Conservation (phyloP, 257 asterid species). For the Gentiana macrophylla region DNA sequence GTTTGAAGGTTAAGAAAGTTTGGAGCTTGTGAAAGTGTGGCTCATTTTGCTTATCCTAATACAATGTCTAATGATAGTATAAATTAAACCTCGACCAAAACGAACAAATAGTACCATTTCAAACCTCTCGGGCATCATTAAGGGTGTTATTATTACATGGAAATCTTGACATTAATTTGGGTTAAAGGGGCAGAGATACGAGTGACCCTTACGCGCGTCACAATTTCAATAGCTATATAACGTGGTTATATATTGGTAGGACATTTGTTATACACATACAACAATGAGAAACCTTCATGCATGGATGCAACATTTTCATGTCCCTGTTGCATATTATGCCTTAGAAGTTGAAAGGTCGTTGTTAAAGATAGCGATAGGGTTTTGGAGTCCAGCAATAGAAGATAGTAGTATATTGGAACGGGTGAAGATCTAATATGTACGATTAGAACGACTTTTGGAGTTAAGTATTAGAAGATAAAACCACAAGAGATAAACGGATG, state of each 20-base stretch:
- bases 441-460: too few species aligned
- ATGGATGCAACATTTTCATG: constrained; percentile 62
- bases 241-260: constrained; percentile 56
- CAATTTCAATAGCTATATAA: constrained; percentile 35
- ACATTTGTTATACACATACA: constrained; percentile 48
- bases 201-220: constrained; percentile 76
- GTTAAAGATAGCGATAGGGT: constrained; percentile 64
- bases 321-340: constrained; percentile 78
- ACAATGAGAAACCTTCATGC: constrained; percentile 70
- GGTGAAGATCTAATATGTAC: too few species aligned
- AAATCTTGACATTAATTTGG: constrained; percentile 57
- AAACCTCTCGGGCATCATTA: constrained; percentile 43
- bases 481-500: too few species aligned
- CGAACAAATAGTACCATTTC: constrained; percentile 54
- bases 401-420: too few species aligned
- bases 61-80: constrained; percentile 37
- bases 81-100: constrained; percentile 35
- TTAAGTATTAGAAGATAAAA: too few species aligned
- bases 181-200: constrained; percentile 59
- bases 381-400: too few species aligned
- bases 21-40: constrained; percentile 19
- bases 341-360: constrained; percentile 65
- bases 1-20: too few species aligned
- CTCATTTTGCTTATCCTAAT: constrained; percentile 31
- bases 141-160: constrained; percentile 60